Evolutionary conservation across 257 asterid species (phyloP), one percentile per base, ranked within the genome.

Genomic region (Gardenia jasminoides): DNA sequence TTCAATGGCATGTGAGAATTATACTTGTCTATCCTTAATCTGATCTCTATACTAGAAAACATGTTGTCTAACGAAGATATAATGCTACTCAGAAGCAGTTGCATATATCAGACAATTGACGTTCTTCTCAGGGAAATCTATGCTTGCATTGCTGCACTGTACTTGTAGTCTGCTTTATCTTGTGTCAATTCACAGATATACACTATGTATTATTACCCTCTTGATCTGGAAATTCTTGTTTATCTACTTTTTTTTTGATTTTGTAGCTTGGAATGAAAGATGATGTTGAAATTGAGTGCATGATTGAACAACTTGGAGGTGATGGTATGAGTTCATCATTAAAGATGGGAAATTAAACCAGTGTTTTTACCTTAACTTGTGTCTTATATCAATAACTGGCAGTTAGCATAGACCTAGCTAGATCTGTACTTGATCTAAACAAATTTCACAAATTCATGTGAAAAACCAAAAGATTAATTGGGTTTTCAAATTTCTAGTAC

Each of bases 291-390:
- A 74, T 74, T 54, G 36, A 74, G 0, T 59, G 33, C 46, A 20
- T 74, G 67, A 26, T 52, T 22, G 67, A 54, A 31, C 65, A 52
- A 43, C 50, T 74, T 41, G 77, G 77, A 74, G 77, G 67, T 33
- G 67, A 50, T 19, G 67, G 33, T 19, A 15, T 31, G 67, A 73
- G 28, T 59, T 22, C 24, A 20, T 56, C 20, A 17, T 31, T 30
- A 48, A 73, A 31, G 22, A 73, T 50, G 0, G 17, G 3, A 48
- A 13, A 24, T 12, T 52, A 15, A 47, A 10, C 24, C 31, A 39
- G 41, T 64, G 22, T 64, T 31, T 12, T 13, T 30, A 30, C 24
- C 15, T 33, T 17, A 28, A n/a, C n/a, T 0, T 64, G 7, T 31
- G 44, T 31, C 69, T 64, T 10, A 4, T 4, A 19, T 36, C 12